phyloP scores from a whole-genome alignment of 2,329 filamentous ascomycete genomes.

The Pestalotiopsis sp. region DNA sequence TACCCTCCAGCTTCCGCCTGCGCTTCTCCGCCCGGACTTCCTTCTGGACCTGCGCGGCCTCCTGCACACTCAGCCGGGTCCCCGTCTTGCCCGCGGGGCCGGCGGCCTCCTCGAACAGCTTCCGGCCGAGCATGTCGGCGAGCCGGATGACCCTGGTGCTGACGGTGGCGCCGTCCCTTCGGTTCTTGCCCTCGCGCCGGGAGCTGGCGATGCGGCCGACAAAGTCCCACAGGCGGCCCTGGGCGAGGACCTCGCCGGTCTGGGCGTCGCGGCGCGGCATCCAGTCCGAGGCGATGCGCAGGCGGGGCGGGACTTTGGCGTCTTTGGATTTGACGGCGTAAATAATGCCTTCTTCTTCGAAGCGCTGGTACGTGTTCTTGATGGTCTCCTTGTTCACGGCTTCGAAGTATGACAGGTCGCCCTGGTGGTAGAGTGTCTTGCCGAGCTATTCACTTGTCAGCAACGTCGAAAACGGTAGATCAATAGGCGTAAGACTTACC shows the following conservation, averaged over 20 bases:
- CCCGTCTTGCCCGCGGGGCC: constrained; percentile 37
- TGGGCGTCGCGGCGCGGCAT: constrained; percentile 64
- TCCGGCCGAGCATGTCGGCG: constrained; percentile 71
- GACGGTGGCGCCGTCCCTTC: constrained; percentile 90
- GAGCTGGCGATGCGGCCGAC: constrained; percentile 83
- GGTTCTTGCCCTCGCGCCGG: constrained; percentile 90
- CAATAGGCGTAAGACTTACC: constrained; percentile 45
- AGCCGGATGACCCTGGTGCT: constrained; percentile 77
- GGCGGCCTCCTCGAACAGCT: constrained; percentile 64
- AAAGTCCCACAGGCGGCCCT: constrained; percentile 87
- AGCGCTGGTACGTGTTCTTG: constrained; percentile 87
- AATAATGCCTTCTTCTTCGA: constrained; percentile 89
- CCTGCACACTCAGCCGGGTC: constrained; percentile 53
- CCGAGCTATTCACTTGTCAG: constrained; percentile 61
- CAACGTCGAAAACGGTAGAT: not conserved
- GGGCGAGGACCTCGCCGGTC: constrained; percentile 64
- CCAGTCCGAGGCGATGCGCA: constrained; percentile 77
- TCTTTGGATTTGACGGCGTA: constrained; percentile 71
- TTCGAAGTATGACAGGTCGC: constrained; percentile 95
- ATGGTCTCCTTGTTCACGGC: constrained; percentile 98
- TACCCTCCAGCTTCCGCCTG: constrained; percentile 50
- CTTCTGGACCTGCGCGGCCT: constrained; percentile 45
- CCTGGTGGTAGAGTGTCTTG: constrained; percentile 96
- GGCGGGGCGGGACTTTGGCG: constrained; percentile 58
- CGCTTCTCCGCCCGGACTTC: constrained; percentile 47